These are phyloP conservation scores for Rhodamnia argentea DNA, from an alignment of 345 rosid species.

Conservation along the genomic window DNA sequence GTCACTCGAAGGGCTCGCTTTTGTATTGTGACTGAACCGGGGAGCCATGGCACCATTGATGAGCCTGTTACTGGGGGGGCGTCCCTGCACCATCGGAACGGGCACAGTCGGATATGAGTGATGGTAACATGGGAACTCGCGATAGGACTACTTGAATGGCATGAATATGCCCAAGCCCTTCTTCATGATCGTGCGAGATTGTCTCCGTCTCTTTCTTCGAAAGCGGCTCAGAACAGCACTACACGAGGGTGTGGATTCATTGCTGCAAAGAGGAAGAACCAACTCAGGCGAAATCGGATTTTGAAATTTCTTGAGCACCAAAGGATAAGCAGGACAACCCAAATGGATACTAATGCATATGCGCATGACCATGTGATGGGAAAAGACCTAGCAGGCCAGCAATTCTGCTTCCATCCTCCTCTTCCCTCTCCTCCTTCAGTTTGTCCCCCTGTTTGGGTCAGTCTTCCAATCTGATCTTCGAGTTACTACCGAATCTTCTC, in stretches of 20 bases:
- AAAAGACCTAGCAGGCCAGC: constrained; percentile 86
- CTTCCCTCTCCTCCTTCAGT: constrained; percentile 91
- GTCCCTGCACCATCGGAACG: constrained; percentile 54
- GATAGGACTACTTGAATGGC: constrained; percentile 66
- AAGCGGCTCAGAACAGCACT: constrained; percentile 69
- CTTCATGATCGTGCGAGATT: constrained; percentile 32
- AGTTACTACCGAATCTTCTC: constrained; percentile 74
- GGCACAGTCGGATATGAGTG: constrained; percentile 55
- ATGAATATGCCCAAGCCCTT: constrained; percentile 88
- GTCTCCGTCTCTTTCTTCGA: background rate
- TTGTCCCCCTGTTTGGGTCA: constrained; percentile 77
- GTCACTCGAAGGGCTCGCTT: background rate
- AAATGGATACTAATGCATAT: background rate
- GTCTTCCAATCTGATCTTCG: constrained; percentile 72
- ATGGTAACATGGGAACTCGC: constrained; percentile 41
- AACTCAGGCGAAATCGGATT: background rate
- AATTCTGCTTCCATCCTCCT: constrained; percentile 94
- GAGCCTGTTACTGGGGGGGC: constrained; percentile 66
- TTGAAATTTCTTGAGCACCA: background rate
- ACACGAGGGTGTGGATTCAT: constrained; percentile 57
- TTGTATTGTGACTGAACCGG: constrained; percentile 62
- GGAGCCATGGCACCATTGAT: constrained; percentile 66
- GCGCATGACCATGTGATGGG: background rate
- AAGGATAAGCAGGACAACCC: background rate
- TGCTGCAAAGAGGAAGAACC: constrained; percentile 40